Evolutionary conservation across 805 yeast genomes (phyloP).

Genomic region (Spathaspora passalidarum): DNA sequence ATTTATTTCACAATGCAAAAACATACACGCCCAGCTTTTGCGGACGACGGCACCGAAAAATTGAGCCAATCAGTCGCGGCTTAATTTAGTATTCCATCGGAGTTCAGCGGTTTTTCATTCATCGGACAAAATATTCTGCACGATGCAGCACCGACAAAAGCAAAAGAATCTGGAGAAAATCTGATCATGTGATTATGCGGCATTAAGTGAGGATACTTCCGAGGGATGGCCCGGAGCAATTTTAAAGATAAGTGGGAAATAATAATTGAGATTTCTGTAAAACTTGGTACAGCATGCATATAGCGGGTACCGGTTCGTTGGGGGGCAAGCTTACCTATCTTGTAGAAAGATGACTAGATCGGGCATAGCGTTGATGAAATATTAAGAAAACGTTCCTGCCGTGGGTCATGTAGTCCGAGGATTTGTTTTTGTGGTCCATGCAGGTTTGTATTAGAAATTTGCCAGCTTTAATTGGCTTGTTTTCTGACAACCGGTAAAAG

Average conservation of each 20-base stretch:
- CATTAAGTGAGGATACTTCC: background rate
- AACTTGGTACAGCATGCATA: no score
- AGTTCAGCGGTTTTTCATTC: background rate
- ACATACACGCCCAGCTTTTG: background rate
- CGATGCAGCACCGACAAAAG: background rate
- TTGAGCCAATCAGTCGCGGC: background rate
- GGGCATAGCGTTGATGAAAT: no score
- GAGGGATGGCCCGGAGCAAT: background rate
- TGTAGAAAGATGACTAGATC: no score
- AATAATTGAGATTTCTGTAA: no score
- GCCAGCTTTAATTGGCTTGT: background rate
- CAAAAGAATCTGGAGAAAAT: background rate
- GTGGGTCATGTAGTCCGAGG: background rate
- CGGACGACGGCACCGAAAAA: background rate
- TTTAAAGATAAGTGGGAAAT: no score
- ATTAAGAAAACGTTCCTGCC: background rate
- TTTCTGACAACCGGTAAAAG: background rate
- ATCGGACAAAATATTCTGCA: background rate
- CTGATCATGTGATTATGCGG: background rate
- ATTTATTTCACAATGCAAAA: no score
- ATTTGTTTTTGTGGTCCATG: background rate
- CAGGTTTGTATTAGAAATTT: constrained; percentile 3
- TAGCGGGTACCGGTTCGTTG: no score
- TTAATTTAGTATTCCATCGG: background rate
- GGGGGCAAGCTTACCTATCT: no score